A percentile compares a stretch with the other conserved stretches of the same genome.
These are phyloP conservation scores for Claviceps capensis DNA, from an alignment of 2,329 filamentous ascomycete species.

Conservation along the genomic window DNA sequence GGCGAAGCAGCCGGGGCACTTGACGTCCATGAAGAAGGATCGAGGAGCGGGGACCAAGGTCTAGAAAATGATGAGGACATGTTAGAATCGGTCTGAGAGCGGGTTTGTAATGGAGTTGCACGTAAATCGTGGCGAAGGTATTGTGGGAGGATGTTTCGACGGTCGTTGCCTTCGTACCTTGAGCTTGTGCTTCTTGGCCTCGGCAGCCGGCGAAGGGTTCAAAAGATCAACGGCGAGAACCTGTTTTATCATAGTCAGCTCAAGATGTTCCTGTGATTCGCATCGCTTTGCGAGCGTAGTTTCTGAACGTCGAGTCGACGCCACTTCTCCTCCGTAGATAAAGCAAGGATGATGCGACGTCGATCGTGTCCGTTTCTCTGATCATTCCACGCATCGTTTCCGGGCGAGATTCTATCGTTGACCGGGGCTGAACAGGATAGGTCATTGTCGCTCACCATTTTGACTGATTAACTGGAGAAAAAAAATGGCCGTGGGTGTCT, in stretches of 20 bases:
- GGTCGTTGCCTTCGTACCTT: conserved; percentile 53
- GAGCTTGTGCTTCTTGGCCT: conserved; percentile 99
- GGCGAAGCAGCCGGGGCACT: conserved; percentile 99
- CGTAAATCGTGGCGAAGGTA: conserved; percentile 6
- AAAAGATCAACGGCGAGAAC: conserved; percentile 99
- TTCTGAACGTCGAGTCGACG: conserved; percentile 7
- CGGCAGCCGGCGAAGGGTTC: conserved; percentile 93
- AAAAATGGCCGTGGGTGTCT: conserved; percentile 26
- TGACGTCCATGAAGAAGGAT: conserved; percentile 99
- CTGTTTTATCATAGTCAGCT: conserved; percentile 45
- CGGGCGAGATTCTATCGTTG: conserved; percentile 9
- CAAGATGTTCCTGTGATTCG: conserved; percentile 1
- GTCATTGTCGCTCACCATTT: conserved; percentile 47
- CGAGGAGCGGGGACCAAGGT: conserved; percentile 89
- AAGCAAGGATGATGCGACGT: conserved; percentile 9
- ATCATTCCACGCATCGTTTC: conserved; percentile 6
- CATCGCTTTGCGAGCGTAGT: neutral
- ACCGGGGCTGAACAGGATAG: conserved; percentile 6
- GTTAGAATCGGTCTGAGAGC: neutral
- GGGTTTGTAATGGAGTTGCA: neutral
- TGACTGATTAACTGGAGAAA: conserved; percentile 39
- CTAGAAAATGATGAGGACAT: conserved; percentile 28
- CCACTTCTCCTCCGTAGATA: conserved; percentile 6
- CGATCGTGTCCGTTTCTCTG: conserved; percentile 1
- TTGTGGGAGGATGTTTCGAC: conserved; percentile 4